Base-by-base conservation (phyloP, 2,329 filamentous ascomycete species). In the Aureobasidium sp. region DNA sequence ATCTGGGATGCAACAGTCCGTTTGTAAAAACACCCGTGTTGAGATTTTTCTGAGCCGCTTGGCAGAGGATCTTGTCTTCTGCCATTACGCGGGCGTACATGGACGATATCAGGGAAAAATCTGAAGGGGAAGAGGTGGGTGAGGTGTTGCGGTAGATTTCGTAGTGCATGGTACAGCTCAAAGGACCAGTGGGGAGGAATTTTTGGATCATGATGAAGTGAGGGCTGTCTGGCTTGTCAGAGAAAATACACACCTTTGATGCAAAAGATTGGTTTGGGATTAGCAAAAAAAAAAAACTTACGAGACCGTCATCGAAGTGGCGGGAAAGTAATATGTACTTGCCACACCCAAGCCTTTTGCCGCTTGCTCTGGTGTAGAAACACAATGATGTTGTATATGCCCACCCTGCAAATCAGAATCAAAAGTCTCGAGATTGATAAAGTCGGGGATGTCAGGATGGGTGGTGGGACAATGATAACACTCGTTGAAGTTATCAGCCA, bases 61-160 rank as follows among this genome's bases (percentile, higher is more conserved):
- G 75, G 74, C 84, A 87, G 29, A 87, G 79, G 8, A 80, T 76
- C 68, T 86, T 86, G 74, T 87, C 85, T 70, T 87, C 85, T 1
- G 78, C 77, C 81, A 86, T 82, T 70, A 87, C 80, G 37, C 81
- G 80, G 71, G 83, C 83, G 75, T 86, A 87, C 67, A 86, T 81
- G 49, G 81, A 72, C 69, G 77, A 79, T 70, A 86, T 83, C 58
- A 77, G 71, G 15, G 77, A 71, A 69, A 86, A 86, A 62, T 85
- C 80, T 29, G 80, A 79, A 14, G 85, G 80, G n/a, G 76, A 77
- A 2, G 83, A 80, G 68, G 76, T 77, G 2, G 83, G 80, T 68
- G 81, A 73, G 69, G 82, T 83, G 77, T 86, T 83, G 64, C 82
- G 78, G 76, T 79, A 87, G 54, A 87, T 80, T 68, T 87, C 82